Evolutionary conservation across 495 filamentous ascomycete species (phyloP).

Genomic region (Emericellopsis terricola): DNA sequence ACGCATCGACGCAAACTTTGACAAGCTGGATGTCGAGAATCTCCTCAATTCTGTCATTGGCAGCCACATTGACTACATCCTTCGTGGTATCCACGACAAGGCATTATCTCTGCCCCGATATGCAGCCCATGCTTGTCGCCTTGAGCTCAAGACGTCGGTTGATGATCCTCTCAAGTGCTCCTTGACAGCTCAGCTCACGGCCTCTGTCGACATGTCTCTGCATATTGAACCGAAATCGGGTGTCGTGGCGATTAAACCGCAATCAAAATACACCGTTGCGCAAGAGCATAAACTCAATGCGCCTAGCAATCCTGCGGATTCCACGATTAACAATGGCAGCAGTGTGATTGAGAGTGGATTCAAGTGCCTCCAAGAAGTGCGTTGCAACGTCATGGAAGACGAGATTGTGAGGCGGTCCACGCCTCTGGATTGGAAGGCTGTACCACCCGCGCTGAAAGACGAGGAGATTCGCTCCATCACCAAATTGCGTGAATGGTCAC

Average conservation of each 20-base stretch:
- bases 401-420: conserved; percentile 42
- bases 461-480: conserved; percentile 45
- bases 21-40: conserved; percentile 48
- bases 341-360: conserved; percentile 37
- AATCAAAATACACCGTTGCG: conserved; percentile 16
- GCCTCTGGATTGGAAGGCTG: conserved; percentile 41
- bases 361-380: conserved; percentile 32
- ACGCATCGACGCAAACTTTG: conserved; percentile 44
- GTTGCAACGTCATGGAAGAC: conserved; percentile 38
- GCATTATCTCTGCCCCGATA: conserved; percentile 41
- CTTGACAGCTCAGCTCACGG: conserved; percentile 50
- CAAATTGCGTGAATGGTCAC: conserved; percentile 34
- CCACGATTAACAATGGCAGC: conserved; percentile 30
- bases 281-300: conserved; percentile 30
- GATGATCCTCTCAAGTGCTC: conserved; percentile 45
- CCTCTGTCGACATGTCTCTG: conserved; percentile 35
- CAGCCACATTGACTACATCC: conserved; percentile 47
- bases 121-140: conserved; percentile 29
- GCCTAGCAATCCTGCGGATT: too few species aligned
- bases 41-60: conserved; percentile 60
- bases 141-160: conserved; percentile 33
- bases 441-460: conserved; percentile 31
- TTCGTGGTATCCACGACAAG: conserved; percentile 38
- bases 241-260: conserved; percentile 31
- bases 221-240: conserved; percentile 52